phyloP scores from a whole-genome alignment of 2,329 filamentous ascomycete genomes.

The Pseudogymnoascus sp. region DNA sequence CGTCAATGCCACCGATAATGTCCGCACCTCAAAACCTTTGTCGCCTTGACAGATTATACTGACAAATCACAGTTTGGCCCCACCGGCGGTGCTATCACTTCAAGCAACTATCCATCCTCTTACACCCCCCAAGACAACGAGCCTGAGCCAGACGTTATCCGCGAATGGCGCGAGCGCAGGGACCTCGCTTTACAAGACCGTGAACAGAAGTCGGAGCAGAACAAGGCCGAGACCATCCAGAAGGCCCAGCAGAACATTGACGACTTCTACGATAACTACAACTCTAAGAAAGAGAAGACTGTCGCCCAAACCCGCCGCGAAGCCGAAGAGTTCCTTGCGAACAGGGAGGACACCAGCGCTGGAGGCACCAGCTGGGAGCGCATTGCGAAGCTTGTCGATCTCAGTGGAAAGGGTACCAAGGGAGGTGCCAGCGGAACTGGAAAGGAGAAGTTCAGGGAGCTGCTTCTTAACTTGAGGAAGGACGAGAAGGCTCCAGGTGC shows the following conservation, averaged over 20 bases:
- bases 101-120: constrained; percentile 34
- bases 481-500: constrained; percentile 77
- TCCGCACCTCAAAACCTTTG: constrained; percentile 31
- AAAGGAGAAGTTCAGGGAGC: constrained; percentile 92
- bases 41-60: neutral
- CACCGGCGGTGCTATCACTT: constrained; percentile 71
- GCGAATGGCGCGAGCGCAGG: constrained; percentile 85
- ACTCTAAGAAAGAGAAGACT: constrained; percentile 92
- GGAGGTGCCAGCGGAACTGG: constrained; percentile 84
- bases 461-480: constrained; percentile 80
- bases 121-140: constrained; percentile 47
- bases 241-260: constrained; percentile 93
- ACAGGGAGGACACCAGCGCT: constrained; percentile 83
- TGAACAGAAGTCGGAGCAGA: constrained; percentile 71
- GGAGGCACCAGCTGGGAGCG: constrained; percentile 98
- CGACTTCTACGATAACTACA: constrained; percentile 99
- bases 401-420: constrained; percentile 84
- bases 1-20: constrained; percentile 60
- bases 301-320: constrained; percentile 83
- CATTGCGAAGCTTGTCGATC: constrained; percentile 93
- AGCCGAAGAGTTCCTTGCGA: constrained; percentile 84
- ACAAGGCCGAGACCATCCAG: constrained; percentile 78
- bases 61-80: neutral
- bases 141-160: constrained; percentile 81
- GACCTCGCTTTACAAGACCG: constrained; percentile 77